A percentile compares a stretch with the other conserved stretches of the same genome.
phyloP scores from a whole-genome alignment of 495 filamentous ascomycete species.

The Daldinia caldariorum region DNA sequence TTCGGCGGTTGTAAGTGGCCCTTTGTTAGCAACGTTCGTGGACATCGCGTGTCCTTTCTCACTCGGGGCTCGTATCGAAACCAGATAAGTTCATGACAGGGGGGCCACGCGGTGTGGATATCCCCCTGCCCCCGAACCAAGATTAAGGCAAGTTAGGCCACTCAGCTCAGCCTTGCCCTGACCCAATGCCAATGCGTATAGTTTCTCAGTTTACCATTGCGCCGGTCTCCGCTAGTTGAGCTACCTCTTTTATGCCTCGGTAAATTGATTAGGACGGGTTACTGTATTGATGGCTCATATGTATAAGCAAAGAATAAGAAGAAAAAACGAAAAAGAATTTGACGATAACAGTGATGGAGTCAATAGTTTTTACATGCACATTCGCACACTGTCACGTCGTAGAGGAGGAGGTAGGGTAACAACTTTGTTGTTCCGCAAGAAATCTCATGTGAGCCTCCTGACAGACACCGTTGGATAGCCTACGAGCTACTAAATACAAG shows the following conservation, averaged over 20 bases:
- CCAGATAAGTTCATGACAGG: slow-evolving; percentile 11
- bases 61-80: slow-evolving; percentile 2
- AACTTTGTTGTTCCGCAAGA: too few relatives aligned
- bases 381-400: too few relatives aligned
- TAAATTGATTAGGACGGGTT: neutral
- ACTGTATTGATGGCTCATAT: neutral
- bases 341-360: neutral
- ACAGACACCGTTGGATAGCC: neutral
- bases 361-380: neutral
- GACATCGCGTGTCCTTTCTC: neutral
- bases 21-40: slow-evolving; percentile 1
- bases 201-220: slow-evolving; percentile 8
- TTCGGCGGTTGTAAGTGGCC: neutral
- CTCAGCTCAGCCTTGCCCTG: slow-evolving; percentile 19
- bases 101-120: slow-evolving; percentile 15
- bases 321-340: neutral
- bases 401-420: too few relatives aligned
- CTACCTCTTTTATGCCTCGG: neutral
- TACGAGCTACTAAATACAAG: neutral
- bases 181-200: slow-evolving; percentile 17
- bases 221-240: neutral
- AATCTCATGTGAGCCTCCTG: too few relatives aligned
- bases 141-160: slow-evolving; percentile 27
- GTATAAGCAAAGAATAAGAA: neutral
- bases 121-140: slow-evolving; percentile 22